phyloP scores from a whole-genome alignment of 352 stramenopile genomes.

The Thraustochytrium sp. region DNA sequence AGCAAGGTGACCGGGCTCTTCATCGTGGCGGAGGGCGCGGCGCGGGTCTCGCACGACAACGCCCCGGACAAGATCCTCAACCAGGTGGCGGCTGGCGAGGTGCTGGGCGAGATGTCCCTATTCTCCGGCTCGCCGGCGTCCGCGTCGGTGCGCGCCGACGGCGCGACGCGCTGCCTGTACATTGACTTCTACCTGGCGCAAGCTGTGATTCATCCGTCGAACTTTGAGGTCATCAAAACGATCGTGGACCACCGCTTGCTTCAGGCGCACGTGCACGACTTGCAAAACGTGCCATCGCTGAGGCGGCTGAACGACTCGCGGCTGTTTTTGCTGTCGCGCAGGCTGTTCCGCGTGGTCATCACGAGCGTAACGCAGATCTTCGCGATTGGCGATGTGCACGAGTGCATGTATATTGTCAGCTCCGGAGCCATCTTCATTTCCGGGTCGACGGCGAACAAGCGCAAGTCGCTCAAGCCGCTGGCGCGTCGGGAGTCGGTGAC shows the following conservation, averaged over 20 bases:
- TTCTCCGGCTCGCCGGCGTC: not conserved
- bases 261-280: constrained; percentile 19
- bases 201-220: constrained; percentile 1
- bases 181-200: constrained; percentile 17
- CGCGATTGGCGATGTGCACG: not conserved
- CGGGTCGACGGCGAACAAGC: not conserved
- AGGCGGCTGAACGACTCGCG: not conserved
- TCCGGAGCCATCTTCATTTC: not conserved
- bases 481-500: not conserved
- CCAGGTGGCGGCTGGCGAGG: not conserved
- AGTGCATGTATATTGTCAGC: constrained; percentile 32
- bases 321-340: not conserved
- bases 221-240: constrained; percentile 20
- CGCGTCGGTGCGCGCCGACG: not conserved
- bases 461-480: not conserved
- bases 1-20: constrained; percentile 11
- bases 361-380: not conserved
- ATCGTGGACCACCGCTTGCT: not conserved
- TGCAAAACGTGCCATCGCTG: not conserved
- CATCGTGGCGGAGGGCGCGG: not conserved
- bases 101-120: constrained; percentile 17
- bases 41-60: constrained; percentile 1
- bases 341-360: not conserved
- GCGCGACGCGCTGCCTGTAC: not conserved
- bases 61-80: not conserved